phyloP scores from a whole-genome alignment of 1,284 basidiomycete species.

The Ganoderma sinense region DNA sequence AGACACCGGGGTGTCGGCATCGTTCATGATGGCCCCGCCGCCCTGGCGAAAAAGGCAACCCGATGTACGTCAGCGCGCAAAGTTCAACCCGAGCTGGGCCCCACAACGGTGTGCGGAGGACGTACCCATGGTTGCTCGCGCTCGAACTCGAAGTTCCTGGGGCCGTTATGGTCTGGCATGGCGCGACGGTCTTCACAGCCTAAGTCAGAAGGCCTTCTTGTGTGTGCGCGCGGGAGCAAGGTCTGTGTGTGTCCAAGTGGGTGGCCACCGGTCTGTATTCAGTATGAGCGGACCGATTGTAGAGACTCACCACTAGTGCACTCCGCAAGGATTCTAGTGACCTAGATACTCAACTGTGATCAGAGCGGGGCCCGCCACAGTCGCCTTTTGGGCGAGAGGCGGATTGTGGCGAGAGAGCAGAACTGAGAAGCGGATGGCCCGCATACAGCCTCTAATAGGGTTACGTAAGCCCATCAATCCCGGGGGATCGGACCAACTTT shows the following conservation, averaged over 20 bases:
- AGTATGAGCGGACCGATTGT: slow-evolving; percentile 10
- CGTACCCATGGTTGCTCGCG: slow-evolving; percentile 26
- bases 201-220: slow-evolving; percentile 3
- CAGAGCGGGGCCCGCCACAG: slow-evolving; percentile 10
- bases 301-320: neutral
- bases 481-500: neutral
- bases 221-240: slow-evolving; percentile 24
- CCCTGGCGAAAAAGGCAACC: slow-evolving; percentile 6
- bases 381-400: slow-evolving; percentile 4
- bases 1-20: slow-evolving; percentile 28
- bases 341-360: neutral
- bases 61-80: slow-evolving; percentile 1
- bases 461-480: slow-evolving; percentile 13
- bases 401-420: slow-evolving; percentile 1
- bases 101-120: neutral
- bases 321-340: neutral
- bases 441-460: neutral
- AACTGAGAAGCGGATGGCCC: slow-evolving; percentile 5
- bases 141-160: slow-evolving; percentile 20
- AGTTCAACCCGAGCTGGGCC: neutral
- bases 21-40: slow-evolving; percentile 26
- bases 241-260: slow-evolving; percentile 21
- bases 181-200: neutral
- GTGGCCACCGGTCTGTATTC: slow-evolving; percentile 15
- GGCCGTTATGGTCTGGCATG: slow-evolving; percentile 25